Evolutionary conservation across 2,329 filamentous ascomycete genomes (phyloP).

Genomic region (Coniochaeta hoffmannii): DNA sequence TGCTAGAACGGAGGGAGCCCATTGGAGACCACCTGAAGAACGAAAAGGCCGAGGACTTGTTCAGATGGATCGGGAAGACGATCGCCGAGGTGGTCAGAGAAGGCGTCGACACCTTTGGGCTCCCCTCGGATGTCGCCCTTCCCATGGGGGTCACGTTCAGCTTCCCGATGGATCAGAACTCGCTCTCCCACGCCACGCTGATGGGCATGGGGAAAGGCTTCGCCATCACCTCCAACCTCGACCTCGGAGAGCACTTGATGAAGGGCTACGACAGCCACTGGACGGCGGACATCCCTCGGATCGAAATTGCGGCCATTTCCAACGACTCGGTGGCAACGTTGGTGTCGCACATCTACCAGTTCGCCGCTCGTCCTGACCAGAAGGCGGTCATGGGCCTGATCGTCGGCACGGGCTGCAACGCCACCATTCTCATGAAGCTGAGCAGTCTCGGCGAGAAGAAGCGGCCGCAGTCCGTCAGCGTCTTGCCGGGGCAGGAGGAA

Average conservation of each 20-base stretch:
- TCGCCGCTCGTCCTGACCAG: constrained; percentile 51
- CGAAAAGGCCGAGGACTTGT: constrained; percentile 67
- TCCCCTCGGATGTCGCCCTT: constrained; percentile 38
- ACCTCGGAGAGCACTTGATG: constrained; percentile 52
- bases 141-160: constrained; percentile 63
- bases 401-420: constrained; percentile 74
- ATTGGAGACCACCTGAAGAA: constrained; percentile 67
- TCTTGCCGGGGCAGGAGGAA: constrained; percentile 36
- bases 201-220: constrained; percentile 69
- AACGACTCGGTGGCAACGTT: constrained; percentile 78
- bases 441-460: constrained; percentile 58
- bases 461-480: constrained; percentile 38
- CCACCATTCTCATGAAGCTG: constrained; percentile 65
- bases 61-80: constrained; percentile 73
- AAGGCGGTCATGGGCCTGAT: constrained; percentile 74
- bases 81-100: constrained; percentile 66
- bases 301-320: constrained; percentile 68
- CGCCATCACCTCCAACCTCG: constrained; percentile 50
- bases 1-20: constrained; percentile 64
- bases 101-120: constrained; percentile 35
- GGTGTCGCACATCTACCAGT: constrained; percentile 68
- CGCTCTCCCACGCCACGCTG: constrained; percentile 53
- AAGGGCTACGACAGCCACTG: constrained; percentile 50
- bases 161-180: constrained; percentile 61
- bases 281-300: constrained; percentile 45